Base-by-base conservation (phyloP, 495 filamentous ascomycete genomes). In the Trichocladium uniseriatum region DNA sequence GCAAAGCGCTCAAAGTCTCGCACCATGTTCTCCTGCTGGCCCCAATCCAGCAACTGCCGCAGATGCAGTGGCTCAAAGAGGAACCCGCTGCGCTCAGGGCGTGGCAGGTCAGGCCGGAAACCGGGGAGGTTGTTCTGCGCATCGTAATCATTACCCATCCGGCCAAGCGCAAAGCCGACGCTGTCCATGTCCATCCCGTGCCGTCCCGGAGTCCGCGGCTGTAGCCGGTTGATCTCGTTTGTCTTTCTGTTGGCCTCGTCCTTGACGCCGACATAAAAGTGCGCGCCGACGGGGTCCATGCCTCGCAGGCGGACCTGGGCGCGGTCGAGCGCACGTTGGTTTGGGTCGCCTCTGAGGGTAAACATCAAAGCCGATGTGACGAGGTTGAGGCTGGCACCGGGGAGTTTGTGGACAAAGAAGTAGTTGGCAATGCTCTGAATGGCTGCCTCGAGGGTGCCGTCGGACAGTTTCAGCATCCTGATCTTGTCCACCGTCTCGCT, bases 81-180 rank as follows among this genome's bases (percentile, higher is more conserved):
- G n/a, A 53, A 53, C 1, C 38, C 20, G 5, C 24, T 24, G 22
- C 44, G 38, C 5, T 34, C 31, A 2, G 51, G 51, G 0, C 39
- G 22, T 2, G 51, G 38, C 0, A 53, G 45, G 19, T 53, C 31
- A 13, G 51, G 45, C 1, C 51, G 38, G 20, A 53, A 53, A 0
- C 51, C 51, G 1, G 51, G 51, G 1, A 53, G 44, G 24, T 53
- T 53, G 15, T 48, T 49, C 16, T 53, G 51, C 4, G 51, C 51
- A 15, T 53, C 51, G 14, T 53, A 53, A 29, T 53, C 51, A 32
- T 53, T 37, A 0, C 51, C 51, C 38, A 53, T 8, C 6, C 51
- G 29, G 1, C 45, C 51, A 6, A 53, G 44, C 0, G 34, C 38
- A 24, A 53, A 53, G 1, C 51, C 44, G 0, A 48, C 34, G 5